Evolutionary conservation across 2,329 filamentous ascomycete genomes (phyloP), one percentile per base, ranked within the genome.

Genomic region (Xylogone sp.): DNA sequence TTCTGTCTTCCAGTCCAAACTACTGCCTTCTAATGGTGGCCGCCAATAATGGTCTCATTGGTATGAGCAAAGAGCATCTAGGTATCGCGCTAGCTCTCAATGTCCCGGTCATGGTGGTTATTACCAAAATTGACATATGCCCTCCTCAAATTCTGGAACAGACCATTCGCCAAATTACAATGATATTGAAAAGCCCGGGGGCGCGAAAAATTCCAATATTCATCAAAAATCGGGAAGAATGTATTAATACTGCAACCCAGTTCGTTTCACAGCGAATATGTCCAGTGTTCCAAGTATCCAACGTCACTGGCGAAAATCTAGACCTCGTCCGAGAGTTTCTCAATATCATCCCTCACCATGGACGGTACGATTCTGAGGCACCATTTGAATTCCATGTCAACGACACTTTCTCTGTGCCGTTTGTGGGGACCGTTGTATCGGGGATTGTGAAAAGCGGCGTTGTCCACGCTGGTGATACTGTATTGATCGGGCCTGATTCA

Each of bases 11-110:
- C 70, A 95, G 91, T 73, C 94, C 94, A 0, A 96, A 97, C 65
- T 99, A 97, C 74, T 97, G 94, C 67, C 73, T 99, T 22, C 82
- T 99, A 45, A 99, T 99, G 94, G 94, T 99, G 0, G 94, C 94
- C 12, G 94, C 94, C 18, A 99, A 99, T 64, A 97, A 99, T 65
- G 94, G 94, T 3, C 76, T 99, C 44, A 89, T 97, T 45, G 94
- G 94, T 19, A 99, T 97, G 94, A 96, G 90, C 71, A 96, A 95
- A 77, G 94, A 99, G 74, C 94, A 99, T 69, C 75, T 99, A 3
- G 94, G 94, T 16, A 96, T 99, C 57, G 93, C 94, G 0, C 75
- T 97, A 27, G 92, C 94, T 1, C 76, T 99, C 48, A 97, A 97
- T 64, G 93, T 99, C 10, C 94, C 94, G 0, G 90, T 99, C 61